Evolutionary conservation across 306 rosid genomes (phyloP).

Genomic region (Gynostemma pentaphyllum): DNA sequence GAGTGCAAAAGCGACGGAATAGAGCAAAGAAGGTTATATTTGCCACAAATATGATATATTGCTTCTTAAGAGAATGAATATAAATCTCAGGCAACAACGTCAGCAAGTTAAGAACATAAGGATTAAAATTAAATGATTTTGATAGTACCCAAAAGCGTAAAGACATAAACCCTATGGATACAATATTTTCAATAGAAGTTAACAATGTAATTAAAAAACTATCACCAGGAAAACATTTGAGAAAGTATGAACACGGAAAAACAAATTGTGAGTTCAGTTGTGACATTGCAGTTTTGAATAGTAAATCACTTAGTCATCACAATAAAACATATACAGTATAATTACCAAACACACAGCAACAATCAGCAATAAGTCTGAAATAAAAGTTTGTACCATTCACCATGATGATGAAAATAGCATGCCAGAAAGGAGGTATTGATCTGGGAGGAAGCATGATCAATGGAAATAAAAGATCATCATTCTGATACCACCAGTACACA

Average conservation of each 20-base stretch:
- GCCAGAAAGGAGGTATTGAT: slow-evolving; percentile 93
- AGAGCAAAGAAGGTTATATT: no score
- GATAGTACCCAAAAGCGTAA: not conserved
- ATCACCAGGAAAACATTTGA: not conserved
- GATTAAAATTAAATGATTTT: not conserved
- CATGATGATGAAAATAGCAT: slow-evolving; percentile 79
- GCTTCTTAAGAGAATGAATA: not conserved
- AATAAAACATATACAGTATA: not conserved
- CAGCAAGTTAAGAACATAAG: not conserved
- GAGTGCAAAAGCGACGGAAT: no score
- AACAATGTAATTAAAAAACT: not conserved
- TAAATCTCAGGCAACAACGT: not conserved
- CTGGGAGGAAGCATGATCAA: slow-evolving; percentile 88
- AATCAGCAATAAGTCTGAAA: not conserved
- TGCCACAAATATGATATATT: not conserved
- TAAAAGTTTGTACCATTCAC: slow-evolving; percentile 68
- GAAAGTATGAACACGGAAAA: not conserved
- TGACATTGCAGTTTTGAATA: not conserved
- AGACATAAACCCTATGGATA: not conserved
- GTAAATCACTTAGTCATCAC: not conserved
- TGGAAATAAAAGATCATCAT: slow-evolving; percentile 74
- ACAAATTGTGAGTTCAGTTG: no score
- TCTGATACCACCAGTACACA: slow-evolving; percentile 96
- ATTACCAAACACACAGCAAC: not conserved
- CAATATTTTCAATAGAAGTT: not conserved